phyloP scores from a whole-genome alignment of 805 yeast species.

The Vanderwaltozyma yarrowii region DNA sequence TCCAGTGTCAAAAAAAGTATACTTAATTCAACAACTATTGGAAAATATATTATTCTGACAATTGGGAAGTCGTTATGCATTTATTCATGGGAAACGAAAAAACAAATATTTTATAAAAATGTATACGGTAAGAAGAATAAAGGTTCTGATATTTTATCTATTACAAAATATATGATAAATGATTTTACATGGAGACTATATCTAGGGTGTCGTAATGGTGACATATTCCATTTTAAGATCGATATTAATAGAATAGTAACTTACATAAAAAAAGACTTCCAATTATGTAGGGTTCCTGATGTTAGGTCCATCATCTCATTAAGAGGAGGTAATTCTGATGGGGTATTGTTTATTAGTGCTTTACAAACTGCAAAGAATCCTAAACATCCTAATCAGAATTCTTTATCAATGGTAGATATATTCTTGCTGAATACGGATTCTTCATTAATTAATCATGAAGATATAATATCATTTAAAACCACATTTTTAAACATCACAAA shows the following conservation, averaged over 20 bases:
- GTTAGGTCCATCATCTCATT: conserved; percentile 7
- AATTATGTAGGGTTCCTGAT: not conserved
- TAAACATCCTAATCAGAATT: not conserved
- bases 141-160: not conserved
- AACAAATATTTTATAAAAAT: no score
- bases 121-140: no score
- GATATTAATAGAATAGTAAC: not conserved
- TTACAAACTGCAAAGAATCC: not conserved
- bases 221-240: not conserved
- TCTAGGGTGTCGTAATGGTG: conserved; percentile 2
- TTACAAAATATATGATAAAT: not conserved
- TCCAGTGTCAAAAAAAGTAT: no score
- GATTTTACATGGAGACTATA: not conserved
- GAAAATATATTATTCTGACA: not conserved
- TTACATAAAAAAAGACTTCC: not conserved
- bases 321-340: conserved; percentile 3
- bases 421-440: not conserved
- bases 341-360: not conserved
- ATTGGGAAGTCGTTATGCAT: not conserved
- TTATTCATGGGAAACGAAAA: not conserved
- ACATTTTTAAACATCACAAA: conserved; percentile 11
- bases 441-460: not conserved
- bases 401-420: not conserved
- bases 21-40: not conserved
- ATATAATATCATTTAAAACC: conserved; percentile 7